Conservation (phyloP, 2,329 filamentous ascomycete genomes). For the Pyrenochaeta sp. region DNA sequence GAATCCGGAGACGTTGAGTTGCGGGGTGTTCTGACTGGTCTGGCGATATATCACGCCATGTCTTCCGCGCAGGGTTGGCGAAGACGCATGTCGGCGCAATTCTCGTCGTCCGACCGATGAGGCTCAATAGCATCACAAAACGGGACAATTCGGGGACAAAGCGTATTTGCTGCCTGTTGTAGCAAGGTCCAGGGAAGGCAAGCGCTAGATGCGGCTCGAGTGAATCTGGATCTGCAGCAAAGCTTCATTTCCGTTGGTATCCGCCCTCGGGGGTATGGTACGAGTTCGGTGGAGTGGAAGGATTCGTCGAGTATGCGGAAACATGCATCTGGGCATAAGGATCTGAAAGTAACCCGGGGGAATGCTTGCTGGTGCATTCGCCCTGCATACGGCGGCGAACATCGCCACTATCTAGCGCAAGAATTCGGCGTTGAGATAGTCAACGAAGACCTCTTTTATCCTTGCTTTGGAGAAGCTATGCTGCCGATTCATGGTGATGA, state of each 20-base stretch:
- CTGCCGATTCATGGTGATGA: slow-evolving; percentile 77
- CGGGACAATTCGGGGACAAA: slow-evolving; percentile 16
- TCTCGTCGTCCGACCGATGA: neutral
- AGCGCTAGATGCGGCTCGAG: neutral
- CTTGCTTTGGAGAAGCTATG: slow-evolving; percentile 57
- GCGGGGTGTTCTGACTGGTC: slow-evolving; percentile 2
- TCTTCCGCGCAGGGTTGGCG: slow-evolving; percentile 9
- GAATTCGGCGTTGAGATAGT: slow-evolving; percentile 50
- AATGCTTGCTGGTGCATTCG: neutral
- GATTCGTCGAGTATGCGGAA: neutral
- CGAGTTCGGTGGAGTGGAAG: slow-evolving; percentile 25
- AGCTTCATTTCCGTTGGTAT: slow-evolving; percentile 14
- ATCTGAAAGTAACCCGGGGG: neutral
- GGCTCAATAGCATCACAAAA: neutral
- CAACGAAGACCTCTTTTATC: slow-evolving; percentile 50
- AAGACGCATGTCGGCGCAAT: neutral
- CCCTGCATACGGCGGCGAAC: slow-evolving; percentile 11
- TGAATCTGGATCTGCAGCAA: slow-evolving; percentile 3
- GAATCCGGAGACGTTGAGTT: neutral
- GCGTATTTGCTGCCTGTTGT: neutral
- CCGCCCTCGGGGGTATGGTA: slow-evolving; percentile 7
- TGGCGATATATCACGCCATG: slow-evolving; percentile 24
- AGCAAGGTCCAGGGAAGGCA: neutral
- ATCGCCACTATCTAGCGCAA: slow-evolving; percentile 31
- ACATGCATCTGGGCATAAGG: neutral